Conservation (phyloP, 2,329 filamentous ascomycete species). For the Fusarium armeniacum region DNA sequence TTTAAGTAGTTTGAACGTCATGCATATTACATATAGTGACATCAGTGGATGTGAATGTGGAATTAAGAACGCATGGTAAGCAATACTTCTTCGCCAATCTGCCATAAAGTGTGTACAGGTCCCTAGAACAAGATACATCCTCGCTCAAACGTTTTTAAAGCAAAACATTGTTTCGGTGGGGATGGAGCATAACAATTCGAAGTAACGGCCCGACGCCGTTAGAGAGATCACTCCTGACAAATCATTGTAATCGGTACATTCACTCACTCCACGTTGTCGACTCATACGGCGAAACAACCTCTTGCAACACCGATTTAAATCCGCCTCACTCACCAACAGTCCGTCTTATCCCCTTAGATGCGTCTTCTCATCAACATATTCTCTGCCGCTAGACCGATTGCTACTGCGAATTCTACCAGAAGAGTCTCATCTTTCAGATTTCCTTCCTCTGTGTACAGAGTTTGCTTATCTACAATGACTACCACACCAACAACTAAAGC, state of each 20-base stretch:
- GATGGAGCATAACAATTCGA: slow-evolving; percentile 27
- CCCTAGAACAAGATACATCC: not conserved
- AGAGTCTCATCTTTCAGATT: slow-evolving; percentile 19
- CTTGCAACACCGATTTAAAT: slow-evolving; percentile 11
- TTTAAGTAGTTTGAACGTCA: not conserved
- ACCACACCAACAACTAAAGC: slow-evolving; percentile 43
- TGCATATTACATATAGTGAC: not conserved
- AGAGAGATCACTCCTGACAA: slow-evolving; percentile 44
- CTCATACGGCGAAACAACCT: slow-evolving; percentile 41
- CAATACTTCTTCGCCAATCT: not conserved
- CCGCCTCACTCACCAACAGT: slow-evolving; percentile 6
- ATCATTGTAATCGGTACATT: slow-evolving; percentile 43
- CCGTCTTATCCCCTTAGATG: slow-evolving; percentile 40
- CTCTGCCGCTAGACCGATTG: slow-evolving; percentile 35
- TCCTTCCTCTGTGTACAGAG: slow-evolving; percentile 15
- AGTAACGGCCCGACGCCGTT: slow-evolving; percentile 40
- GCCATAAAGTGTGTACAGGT: too few species aligned
- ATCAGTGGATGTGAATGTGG: not conserved
- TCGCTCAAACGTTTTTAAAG: not conserved
- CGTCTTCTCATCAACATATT: slow-evolving; percentile 31
- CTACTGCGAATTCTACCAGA: slow-evolving; percentile 27
- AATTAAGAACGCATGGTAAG: not conserved
- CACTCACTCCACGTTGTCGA: slow-evolving; percentile 33
- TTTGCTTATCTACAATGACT: slow-evolving; percentile 49
- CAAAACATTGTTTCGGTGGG: slow-evolving; percentile 29